phyloP scores from a whole-genome alignment of 768 basidiomycete genomes.

The Lentinula aciculospora region DNA sequence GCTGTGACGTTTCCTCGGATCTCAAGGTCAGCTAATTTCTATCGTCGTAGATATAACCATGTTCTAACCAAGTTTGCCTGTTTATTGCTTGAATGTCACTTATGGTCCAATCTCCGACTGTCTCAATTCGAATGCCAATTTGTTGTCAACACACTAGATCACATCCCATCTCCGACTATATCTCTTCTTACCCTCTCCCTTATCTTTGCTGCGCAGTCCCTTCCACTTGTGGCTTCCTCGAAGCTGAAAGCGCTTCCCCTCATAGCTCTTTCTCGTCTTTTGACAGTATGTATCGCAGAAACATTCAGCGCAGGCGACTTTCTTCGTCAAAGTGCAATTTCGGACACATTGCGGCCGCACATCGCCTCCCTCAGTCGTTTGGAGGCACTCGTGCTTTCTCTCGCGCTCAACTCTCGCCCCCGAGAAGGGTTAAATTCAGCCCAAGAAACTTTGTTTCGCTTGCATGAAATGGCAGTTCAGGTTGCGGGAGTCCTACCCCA shows the following conservation, averaged over 20 bases:
- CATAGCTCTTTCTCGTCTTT: conserved; percentile 23
- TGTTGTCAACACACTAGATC: conserved; percentile 9
- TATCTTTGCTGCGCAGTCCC: conserved; percentile 55
- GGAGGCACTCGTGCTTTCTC: conserved; percentile 26
- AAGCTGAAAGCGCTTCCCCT: conserved; percentile 62
- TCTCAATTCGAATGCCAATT: background rate
- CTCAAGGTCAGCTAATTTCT: background rate
- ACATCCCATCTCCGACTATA: conserved; percentile 16
- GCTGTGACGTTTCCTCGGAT: conserved; percentile 11
- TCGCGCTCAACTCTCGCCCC: conserved; percentile 29
- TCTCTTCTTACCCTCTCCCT: conserved; percentile 30
- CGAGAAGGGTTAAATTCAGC: conserved; percentile 7
- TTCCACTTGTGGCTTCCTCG: conserved; percentile 46
- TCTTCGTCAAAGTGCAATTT: conserved; percentile 9
- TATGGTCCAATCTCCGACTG: background rate
- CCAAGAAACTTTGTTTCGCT: background rate
- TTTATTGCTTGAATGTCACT: background rate
- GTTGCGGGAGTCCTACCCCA: conserved; percentile 23
- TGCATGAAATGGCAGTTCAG: conserved; percentile 10
- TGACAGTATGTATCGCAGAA: conserved; percentile 10
- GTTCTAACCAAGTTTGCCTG: background rate
- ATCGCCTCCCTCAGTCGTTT: conserved; percentile 27
- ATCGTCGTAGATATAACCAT: background rate
- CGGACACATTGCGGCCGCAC: conserved; percentile 9
- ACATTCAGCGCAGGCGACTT: conserved; percentile 14